Percentiles rank a stretch among this genome's conserved stretches.
phyloP scores from a whole-genome alignment of 179 eudicot genomes.

The Beta lomatogona region DNA sequence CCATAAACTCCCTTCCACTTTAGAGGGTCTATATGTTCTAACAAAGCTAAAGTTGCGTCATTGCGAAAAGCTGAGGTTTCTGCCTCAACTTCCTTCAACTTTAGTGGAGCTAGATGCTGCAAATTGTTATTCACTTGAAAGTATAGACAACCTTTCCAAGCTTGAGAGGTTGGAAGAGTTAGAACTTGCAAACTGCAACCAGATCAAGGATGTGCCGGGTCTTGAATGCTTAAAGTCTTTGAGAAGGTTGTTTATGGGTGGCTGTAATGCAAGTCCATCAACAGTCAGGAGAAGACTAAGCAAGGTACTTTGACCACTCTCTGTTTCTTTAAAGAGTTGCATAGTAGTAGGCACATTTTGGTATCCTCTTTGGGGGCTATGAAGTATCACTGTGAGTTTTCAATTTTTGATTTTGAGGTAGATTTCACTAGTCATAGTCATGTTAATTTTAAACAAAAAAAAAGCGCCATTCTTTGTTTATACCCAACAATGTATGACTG shows the following conservation, averaged over 20 bases:
- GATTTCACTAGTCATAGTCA: no score
- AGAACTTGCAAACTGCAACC: conserved; percentile 54
- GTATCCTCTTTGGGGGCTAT: no score
- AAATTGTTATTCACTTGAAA: conserved; percentile 47
- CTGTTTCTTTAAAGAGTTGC: conserved; percentile 5
- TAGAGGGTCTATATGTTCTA: conserved; percentile 44
- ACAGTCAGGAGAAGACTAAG: conserved; percentile 37
- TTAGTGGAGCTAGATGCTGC: conserved; percentile 53
- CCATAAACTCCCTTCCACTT: conserved; percentile 48
- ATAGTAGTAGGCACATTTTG: neutral
- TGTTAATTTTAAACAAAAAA: no score
- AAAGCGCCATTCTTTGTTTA: no score
- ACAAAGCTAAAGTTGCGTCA: conserved; percentile 40
- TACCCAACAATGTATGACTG: no score
- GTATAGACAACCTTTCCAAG: conserved; percentile 47
- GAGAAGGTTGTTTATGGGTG: conserved; percentile 52
- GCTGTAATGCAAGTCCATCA: conserved; percentile 44
- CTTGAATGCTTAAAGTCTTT: conserved; percentile 53
- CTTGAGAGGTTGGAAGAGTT: conserved; percentile 45
- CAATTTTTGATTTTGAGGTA: no score
- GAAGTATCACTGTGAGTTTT: no score
- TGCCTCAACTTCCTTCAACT: conserved; percentile 62
- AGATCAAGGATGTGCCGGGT: conserved; percentile 52
- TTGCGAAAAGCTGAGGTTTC: conserved; percentile 43
- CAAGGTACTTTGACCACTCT: conserved; percentile 35